Evolutionary conservation across 176 grass and related monocot genomes (phyloP).

Genomic region (Oryza glaberrima): DNA sequence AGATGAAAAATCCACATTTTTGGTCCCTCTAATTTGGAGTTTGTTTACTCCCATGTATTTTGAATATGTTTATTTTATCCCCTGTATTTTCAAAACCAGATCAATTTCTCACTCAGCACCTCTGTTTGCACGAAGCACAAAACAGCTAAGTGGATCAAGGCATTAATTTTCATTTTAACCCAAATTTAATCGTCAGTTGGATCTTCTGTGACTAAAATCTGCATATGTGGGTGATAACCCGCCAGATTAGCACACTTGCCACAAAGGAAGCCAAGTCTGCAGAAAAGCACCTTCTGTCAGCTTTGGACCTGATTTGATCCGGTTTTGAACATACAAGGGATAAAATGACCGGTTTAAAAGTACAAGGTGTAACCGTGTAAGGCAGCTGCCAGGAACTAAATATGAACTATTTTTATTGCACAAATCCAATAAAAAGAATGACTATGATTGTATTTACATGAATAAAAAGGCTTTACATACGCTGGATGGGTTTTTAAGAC

Average conservation of each 20-base stretch:
- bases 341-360: background rate
- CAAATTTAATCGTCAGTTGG: background rate
- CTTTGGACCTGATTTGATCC: background rate
- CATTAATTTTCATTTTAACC: background rate
- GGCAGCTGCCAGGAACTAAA: background rate
- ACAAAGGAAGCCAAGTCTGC: background rate
- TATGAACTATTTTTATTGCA: background rate
- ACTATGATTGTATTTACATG: background rate
- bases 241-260: background rate
- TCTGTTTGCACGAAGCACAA: background rate
- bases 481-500: constrained; percentile 85
- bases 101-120: background rate
- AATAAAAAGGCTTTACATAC: constrained; percentile 47
- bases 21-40: background rate
- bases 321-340: background rate
- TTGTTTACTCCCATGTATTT: background rate
- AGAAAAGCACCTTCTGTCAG: background rate
- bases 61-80: background rate
- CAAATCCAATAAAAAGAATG: background rate
- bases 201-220: background rate
- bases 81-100: background rate
- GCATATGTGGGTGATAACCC: background rate
- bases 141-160: background rate
- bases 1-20: background rate
- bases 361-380: background rate